Evolutionary conservation across 2,329 filamentous ascomycete genomes (phyloP).

Genomic region (Phaeosphaeriaceae sp.): DNA sequence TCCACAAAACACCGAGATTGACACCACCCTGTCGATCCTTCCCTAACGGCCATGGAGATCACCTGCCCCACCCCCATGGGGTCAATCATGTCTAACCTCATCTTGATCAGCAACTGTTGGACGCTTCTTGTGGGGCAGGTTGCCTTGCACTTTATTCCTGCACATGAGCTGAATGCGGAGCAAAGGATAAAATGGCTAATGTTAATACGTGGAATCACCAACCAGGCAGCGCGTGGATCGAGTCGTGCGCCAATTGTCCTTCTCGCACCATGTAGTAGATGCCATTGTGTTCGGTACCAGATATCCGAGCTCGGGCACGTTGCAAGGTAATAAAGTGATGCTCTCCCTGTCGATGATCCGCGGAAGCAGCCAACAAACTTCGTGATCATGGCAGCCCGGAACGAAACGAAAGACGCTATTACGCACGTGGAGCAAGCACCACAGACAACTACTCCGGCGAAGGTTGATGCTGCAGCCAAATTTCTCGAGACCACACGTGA

Average conservation of each 20-base stretch:
- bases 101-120: background rate
- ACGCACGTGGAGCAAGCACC: constrained; percentile 21
- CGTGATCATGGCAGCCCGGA: constrained; percentile 11
- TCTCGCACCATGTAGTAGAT: background rate
- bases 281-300: background rate
- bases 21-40: constrained; percentile 16
- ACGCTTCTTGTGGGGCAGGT: background rate
- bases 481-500: constrained; percentile 54
- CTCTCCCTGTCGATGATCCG: background rate
- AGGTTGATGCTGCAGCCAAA: constrained; percentile 55
- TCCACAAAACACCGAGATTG: constrained; percentile 6
- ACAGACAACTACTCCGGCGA: constrained; percentile 1
- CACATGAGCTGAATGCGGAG: background rate
- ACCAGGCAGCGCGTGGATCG: background rate
- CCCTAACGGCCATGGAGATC: background rate
- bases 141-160: background rate
- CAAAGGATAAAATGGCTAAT: background rate
- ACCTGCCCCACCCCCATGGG: constrained; percentile 19
- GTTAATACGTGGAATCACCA: background rate
- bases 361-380: background rate
- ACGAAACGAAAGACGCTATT: constrained; percentile 23
- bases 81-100: constrained; percentile 3
- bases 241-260: background rate
- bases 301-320: background rate
- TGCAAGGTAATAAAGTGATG: background rate